phyloP scores from a whole-genome alignment of 495 filamentous ascomycete genomes.

The Hyphodiscus hymeniophilus region DNA sequence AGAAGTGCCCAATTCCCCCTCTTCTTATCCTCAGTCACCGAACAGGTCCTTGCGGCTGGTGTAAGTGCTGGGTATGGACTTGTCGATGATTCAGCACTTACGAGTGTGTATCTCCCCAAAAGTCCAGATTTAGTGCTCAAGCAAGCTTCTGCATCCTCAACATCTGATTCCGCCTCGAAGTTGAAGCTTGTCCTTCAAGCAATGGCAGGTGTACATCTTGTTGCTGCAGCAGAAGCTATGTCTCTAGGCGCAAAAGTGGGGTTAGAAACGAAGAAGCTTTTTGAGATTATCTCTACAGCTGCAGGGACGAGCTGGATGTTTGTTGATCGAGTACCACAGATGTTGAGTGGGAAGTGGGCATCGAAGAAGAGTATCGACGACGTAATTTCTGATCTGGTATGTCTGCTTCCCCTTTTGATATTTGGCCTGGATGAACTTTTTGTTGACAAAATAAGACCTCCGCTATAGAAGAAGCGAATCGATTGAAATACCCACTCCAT shows the following conservation, averaged over 20 bases:
- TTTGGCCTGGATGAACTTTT: no score
- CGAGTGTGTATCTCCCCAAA: slow-evolving; percentile 50
- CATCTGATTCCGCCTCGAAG: slow-evolving; percentile 31
- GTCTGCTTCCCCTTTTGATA: not conserved
- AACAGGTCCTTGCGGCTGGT: slow-evolving; percentile 59
- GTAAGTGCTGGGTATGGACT: slow-evolving; percentile 52
- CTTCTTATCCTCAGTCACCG: slow-evolving; percentile 63
- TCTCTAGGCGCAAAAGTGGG: slow-evolving; percentile 54
- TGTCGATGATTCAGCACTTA: slow-evolving; percentile 64
- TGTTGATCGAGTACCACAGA: slow-evolving; percentile 45
- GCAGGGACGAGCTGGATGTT: slow-evolving; percentile 60
- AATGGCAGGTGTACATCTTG: slow-evolving; percentile 57
- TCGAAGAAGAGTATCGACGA: slow-evolving; percentile 12
- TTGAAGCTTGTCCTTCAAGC: slow-evolving; percentile 49
- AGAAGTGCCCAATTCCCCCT: slow-evolving; percentile 51
- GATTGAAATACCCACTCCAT: slow-evolving; percentile 19
- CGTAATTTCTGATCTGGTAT: slow-evolving; percentile 17
- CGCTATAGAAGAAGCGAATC: slow-evolving; percentile 12
- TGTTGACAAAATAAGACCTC: slow-evolving; percentile 9
- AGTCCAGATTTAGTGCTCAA: slow-evolving; percentile 19
- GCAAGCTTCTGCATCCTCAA: slow-evolving; percentile 7
- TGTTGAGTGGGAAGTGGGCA: slow-evolving; percentile 32
- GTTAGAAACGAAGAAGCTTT: slow-evolving; percentile 57
- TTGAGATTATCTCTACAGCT: slow-evolving; percentile 58
- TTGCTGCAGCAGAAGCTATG: slow-evolving; percentile 56